Conservation (phyloP, 176 grass and related monocot genomes). For the Oryza officinalis region DNA sequence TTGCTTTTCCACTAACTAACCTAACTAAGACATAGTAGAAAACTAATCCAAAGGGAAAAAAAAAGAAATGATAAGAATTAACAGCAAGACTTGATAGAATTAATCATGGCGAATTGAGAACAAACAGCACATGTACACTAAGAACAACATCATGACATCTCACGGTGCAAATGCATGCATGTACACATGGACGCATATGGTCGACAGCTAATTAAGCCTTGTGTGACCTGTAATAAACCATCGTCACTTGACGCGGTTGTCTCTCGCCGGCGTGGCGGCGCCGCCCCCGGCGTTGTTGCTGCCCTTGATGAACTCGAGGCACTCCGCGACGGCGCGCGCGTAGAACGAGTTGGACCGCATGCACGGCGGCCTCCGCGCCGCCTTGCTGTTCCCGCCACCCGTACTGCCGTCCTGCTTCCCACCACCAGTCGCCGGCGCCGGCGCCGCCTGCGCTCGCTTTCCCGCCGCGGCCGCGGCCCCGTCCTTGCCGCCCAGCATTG, state of each 20-base stretch:
- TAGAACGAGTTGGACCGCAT: slow-evolving; percentile 61
- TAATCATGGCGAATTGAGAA: neutral
- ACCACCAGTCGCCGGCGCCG: too few relatives aligned
- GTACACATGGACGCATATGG: slow-evolving; percentile 12
- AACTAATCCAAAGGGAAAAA: neutral
- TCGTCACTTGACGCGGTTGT: neutral
- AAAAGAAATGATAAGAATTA: too few relatives aligned
- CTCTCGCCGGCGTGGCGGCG: neutral
- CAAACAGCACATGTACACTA: neutral
- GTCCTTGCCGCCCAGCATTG: neutral
- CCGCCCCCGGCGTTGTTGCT: slow-evolving; percentile 43
- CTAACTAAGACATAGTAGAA: slow-evolving; percentile 7
- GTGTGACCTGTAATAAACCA: neutral
- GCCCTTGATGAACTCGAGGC: slow-evolving; percentile 63
- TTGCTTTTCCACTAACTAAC: slow-evolving; percentile 2
- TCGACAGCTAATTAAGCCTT: neutral
- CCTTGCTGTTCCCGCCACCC: neutral
- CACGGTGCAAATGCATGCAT: slow-evolving; percentile 14
- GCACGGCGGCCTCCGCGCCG: slow-evolving; percentile 36
- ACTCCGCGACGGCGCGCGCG: slow-evolving; percentile 53
- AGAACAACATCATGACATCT: neutral
- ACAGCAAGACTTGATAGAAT: neutral
- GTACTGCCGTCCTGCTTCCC: too few relatives aligned
- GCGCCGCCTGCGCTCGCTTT: neutral
- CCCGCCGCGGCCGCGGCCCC: neutral